These are phyloP conservation scores for Aspergillus steynii DNA, from an alignment of 495 filamentous ascomycete species.

Conservation along the genomic window DNA sequence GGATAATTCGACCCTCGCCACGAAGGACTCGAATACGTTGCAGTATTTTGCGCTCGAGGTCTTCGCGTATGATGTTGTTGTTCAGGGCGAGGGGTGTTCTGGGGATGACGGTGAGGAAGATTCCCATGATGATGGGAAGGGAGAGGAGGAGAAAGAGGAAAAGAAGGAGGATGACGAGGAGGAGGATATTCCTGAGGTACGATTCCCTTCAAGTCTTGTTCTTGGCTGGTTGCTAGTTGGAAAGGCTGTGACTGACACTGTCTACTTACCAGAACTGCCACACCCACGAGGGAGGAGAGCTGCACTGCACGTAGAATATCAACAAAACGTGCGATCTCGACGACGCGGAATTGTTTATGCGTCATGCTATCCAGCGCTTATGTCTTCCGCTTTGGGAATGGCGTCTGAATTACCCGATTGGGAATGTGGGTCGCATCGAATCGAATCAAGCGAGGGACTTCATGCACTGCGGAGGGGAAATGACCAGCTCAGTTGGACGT, in stretches of 20 bases:
- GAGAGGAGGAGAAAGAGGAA: not conserved
- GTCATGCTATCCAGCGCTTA: not conserved
- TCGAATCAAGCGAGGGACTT: too few relatives aligned
- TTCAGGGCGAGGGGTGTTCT: constrained; percentile 53
- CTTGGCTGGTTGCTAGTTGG: constrained; percentile 8
- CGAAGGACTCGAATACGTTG: constrained; percentile 53
- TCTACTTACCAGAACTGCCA: constrained; percentile 29
- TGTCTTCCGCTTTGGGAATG: not conserved
- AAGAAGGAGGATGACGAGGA: constrained; percentile 11
- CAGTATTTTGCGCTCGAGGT: constrained; percentile 61
- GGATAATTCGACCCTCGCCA: constrained; percentile 35
- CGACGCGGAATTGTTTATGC: too few relatives aligned
- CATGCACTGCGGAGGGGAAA: too few relatives aligned
- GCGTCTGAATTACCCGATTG: not conserved
- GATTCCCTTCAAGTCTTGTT: constrained; percentile 3
- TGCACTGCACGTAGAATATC: constrained; percentile 27
- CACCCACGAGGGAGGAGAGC: constrained; percentile 32
- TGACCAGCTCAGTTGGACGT: too few relatives aligned
- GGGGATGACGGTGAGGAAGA: constrained; percentile 24
- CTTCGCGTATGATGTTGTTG: constrained; percentile 54
- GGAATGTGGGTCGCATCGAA: too few relatives aligned
- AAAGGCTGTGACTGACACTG: not conserved
- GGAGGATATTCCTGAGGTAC: constrained; percentile 26
- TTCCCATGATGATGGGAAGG: constrained; percentile 12
- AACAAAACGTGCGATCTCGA: too few relatives aligned